A percentile compares a stretch with the other conserved stretches of the same genome.
Evolutionary conservation across 2,329 filamentous ascomycete species (phyloP).

Genomic region (Microcyclospora tardicrescens): DNA sequence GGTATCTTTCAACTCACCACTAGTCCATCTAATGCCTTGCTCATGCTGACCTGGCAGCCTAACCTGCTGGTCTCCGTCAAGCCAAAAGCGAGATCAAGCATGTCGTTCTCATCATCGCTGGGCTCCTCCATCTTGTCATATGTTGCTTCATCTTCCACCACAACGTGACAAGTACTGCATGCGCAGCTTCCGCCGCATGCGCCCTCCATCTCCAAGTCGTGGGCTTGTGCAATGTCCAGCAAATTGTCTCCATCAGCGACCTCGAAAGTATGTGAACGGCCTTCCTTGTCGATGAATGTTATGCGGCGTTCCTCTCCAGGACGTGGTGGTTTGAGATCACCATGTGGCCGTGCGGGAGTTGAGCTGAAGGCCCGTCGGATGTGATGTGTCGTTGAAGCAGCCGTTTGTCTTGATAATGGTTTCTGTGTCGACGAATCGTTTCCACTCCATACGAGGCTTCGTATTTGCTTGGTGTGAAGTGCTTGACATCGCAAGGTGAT

Average conservation of each 20-base stretch:
- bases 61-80: constrained; percentile 73
- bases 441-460: too few relatives aligned
- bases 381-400: too few relatives aligned
- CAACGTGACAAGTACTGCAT: constrained; percentile 86
- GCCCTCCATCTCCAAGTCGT: constrained; percentile 96
- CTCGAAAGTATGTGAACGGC: constrained; percentile 58
- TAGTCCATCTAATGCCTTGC: constrained; percentile 74
- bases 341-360: constrained; percentile 50
- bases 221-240: constrained; percentile 83
- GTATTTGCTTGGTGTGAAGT: too few relatives aligned
- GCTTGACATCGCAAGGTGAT: too few relatives aligned
- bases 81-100: constrained; percentile 83
- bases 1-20: constrained; percentile 38
- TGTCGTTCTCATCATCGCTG: constrained; percentile 54
- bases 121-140: constrained; percentile 32
- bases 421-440: too few relatives aligned
- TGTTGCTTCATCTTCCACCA: constrained; percentile 59
- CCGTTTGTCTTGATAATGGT: too few relatives aligned
- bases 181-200: constrained; percentile 91
- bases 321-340: constrained; percentile 71
- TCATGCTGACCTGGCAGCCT: constrained; percentile 88
- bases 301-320: constrained; percentile 84
- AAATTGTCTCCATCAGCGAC: constrained; percentile 84
- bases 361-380: constrained; percentile 44
- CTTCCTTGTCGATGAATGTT: constrained; percentile 89